These are phyloP conservation scores for Verticillium dahliae DNA, from an alignment of 2,329 filamentous ascomycete genomes.

Conservation along the genomic window DNA sequence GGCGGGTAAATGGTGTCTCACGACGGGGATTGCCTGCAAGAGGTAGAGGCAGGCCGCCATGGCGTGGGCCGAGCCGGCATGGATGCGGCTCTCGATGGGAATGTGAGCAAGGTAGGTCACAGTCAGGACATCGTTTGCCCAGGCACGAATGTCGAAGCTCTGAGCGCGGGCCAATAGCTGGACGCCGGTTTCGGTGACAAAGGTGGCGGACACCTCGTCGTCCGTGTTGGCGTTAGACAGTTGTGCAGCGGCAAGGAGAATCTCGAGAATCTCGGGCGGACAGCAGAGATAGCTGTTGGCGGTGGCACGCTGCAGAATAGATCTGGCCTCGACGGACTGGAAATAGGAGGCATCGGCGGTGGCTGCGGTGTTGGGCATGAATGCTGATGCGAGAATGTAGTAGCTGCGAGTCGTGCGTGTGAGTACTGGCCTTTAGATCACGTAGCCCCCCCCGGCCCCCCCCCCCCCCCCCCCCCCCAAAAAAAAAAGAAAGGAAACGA, in stretches of 20 bases:
- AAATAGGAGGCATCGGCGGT: conserved; percentile 24
- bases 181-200: conserved; percentile 21
- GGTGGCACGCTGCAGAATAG: conserved; percentile 31
- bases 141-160: conserved; percentile 30
- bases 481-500: no score
- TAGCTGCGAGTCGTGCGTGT: conserved; percentile 22
- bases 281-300: conserved; percentile 41
- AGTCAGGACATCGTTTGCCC: conserved; percentile 29
- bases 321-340: conserved; percentile 26
- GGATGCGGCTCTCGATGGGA: conserved; percentile 27
- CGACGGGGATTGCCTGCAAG: conserved; percentile 27
- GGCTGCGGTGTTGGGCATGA: conserved; percentile 25
- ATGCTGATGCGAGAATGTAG: conserved; percentile 38
- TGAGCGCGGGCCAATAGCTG: conserved; percentile 29
- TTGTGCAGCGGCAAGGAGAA: conserved; percentile 34
- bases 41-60: conserved; percentile 40
- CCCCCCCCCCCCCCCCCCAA: no score
- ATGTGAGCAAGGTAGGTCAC: conserved; percentile 26
- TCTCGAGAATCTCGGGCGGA: conserved; percentile 34
- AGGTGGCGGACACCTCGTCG: conserved; percentile 19
- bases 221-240: conserved; percentile 24
- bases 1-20: conserved; percentile 19
- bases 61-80: conserved; percentile 35
- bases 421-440: no score
- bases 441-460: no score